Base-by-base conservation (phyloP, 2,329 filamentous ascomycete species). In the Epichloe baconii region DNA sequence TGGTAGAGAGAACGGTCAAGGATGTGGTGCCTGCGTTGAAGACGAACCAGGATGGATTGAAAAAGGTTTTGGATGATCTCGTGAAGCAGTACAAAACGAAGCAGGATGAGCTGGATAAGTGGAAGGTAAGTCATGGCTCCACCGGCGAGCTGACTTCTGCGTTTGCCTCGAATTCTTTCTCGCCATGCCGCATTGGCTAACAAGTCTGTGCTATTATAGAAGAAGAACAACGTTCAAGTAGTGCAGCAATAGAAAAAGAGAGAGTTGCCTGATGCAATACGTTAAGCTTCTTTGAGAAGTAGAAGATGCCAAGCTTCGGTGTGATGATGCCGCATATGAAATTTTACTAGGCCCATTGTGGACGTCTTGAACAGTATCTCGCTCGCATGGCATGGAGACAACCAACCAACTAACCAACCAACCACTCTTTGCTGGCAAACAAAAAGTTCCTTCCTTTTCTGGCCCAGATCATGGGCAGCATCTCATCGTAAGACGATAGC, bases 71-170 rank as follows among this genome's bases (percentile, higher is more conserved):
- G 51, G 90, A 96, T 56, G 91, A 96, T 66, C 72, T 98, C 56
- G 79, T 97, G 58, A 96, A 95, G 77, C 88, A 95, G 71, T 97
- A 97, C 76, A 95, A 95, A 74, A 72, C 76, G 35, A 95, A 95
- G 71, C 90, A 98, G 68, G 82, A 88, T 42, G 93, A 98, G 65
- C 80, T 98, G 75, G 91, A 98, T 66, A 90, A 85, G 68, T 98
- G 93, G 93, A 98, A 98, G 88, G 91, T 94, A 71, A 53, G 81
- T 63, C 7, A 21, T 48, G 36, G 2, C n/a, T 17, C 3, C 47
- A 14, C 0, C 15, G 36, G 36, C n/a, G 35, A 5, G 12, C 35
- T 26, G 10, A 23, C 14, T 26, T 38, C 4, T 38, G 8, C 15
- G 14, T 23, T 38, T 17, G 31, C 19, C 17, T 37, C 35, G 12